Conservation (phyloP, 495 filamentous ascomycete species). For the Penicillium cinerascens region DNA sequence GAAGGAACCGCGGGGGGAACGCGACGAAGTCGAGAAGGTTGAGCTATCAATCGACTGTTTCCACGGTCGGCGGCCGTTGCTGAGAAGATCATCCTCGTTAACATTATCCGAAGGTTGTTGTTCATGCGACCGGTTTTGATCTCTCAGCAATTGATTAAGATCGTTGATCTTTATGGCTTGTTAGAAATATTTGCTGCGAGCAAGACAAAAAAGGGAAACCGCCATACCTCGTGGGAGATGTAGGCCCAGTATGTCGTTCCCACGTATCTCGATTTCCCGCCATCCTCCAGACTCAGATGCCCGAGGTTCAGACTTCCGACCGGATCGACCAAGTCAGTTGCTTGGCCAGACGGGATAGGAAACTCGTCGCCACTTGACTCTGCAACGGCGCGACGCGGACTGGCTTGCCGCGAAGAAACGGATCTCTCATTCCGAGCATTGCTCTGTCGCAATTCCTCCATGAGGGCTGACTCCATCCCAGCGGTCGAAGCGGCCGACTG, state of each 20-base stretch:
- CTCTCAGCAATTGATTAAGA: conserved; percentile 43
- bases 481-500: conserved; percentile 23
- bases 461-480: conserved; percentile 15
- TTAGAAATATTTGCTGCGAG: background rate
- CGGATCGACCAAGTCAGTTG: conserved; percentile 44
- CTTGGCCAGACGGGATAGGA: conserved; percentile 44
- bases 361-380: conserved; percentile 46
- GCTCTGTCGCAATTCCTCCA: conserved; percentile 16
- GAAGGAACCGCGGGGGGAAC: conserved; percentile 24
- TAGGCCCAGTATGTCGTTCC: conserved; percentile 53
- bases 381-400: conserved; percentile 31
- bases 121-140: conserved; percentile 42
- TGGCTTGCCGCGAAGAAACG: conserved; percentile 21
- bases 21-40: conserved; percentile 1
- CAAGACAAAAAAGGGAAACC: background rate
- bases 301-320: conserved; percentile 45
- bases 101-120: conserved; percentile 18
- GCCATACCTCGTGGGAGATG: conserved; percentile 46
- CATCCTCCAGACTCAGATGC: conserved; percentile 47
- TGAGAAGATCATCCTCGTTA: conserved; percentile 19
- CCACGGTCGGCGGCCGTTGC: conserved; percentile 17
- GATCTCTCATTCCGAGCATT: conserved; percentile 16
- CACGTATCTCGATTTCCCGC: conserved; percentile 47
- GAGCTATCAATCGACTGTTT: conserved; percentile 20
- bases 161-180: conserved; percentile 38